Base-by-base conservation (phyloP, 768 basidiomycete genomes). In the Lactifluus rugatus region DNA sequence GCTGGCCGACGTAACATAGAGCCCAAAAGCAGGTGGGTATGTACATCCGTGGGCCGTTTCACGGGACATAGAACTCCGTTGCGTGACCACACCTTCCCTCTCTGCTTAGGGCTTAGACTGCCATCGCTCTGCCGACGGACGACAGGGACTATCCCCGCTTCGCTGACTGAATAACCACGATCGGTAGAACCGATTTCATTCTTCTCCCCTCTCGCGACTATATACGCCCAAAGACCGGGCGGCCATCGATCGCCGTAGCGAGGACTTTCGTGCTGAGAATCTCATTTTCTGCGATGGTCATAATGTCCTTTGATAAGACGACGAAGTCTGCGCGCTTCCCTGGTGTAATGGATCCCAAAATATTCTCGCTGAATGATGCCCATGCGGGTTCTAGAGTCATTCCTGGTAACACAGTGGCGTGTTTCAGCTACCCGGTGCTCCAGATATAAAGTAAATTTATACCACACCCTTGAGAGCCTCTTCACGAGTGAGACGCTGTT, bases 351-450 rank as follows among this genome's bases (percentile, higher is more conserved):
- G 88, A 88, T n/a, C 93, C 93, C 9, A 89, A 75, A 3, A 66
- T 72, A 42, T 77, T 66, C 64, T 92, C 89, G 0, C 81, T 81
- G 72, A 94, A 93, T 0, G 87, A 86, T 16, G 93, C 92, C 68
- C 87, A 93, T 0, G 92, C 92, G 7, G 89, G 81, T 65, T 90
- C 85, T 37, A 89, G 79, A 2, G 92, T 94, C 84, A 94, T 89
- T 19, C 91, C 86, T 88, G 61, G 55, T 41, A 54, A 13, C 39
- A 26, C 25, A 21, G 50, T 47, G 47, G 37, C 44, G 51, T 44
- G 21, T 48, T 46, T 39, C 49, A 48, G 23, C 45, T 25, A 14
- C n/a, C n/a, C 11, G 39, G n/a, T 17, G 25, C 17, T 5, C 14
- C 8, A 8, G 21, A 9, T 37, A 28, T 49, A 26, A 28, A 31